Conservation (phyloP, 768 basidiomycete genomes). For the Neoboletus subvelutipes region DNA sequence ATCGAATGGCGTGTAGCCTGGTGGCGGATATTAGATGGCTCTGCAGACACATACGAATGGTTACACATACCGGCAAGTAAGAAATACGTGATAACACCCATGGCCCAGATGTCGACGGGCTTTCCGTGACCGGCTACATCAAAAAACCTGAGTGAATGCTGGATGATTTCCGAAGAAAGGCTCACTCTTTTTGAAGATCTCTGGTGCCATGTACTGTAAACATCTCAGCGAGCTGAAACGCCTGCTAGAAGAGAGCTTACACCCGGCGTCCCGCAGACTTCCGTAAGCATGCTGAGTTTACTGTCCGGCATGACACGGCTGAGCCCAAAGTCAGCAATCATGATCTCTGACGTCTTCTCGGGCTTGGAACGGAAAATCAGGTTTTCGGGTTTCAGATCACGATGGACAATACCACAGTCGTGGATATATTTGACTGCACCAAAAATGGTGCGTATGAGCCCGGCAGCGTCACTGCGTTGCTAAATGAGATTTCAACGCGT, state of each 20-base stretch:
- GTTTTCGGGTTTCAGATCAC: constrained; percentile 98
- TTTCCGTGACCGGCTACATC: constrained; percentile 81
- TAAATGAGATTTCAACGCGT: constrained; percentile 19
- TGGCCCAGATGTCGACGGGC: constrained; percentile 96
- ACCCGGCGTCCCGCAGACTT: constrained; percentile 94
- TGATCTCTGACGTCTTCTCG: constrained; percentile 85
- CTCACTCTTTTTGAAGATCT: constrained; percentile 90
- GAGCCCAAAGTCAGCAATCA: constrained; percentile 97
- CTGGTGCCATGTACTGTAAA: constrained; percentile 86
- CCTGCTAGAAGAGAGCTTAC: constrained; percentile 38
- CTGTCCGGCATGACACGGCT: constrained; percentile 89
- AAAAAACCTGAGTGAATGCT: not conserved
- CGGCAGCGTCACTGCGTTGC: constrained; percentile 77
- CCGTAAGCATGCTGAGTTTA: constrained; percentile 83
- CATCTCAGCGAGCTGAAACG: constrained; percentile 6
- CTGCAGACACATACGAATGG: not conserved
- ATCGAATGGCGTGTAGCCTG: constrained; percentile 95
- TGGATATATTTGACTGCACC: constrained; percentile 91
- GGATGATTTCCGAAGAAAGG: constrained; percentile 2
- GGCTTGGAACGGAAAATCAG: constrained; percentile 87
- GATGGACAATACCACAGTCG: constrained; percentile 87
- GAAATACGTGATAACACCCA: constrained; percentile 99
- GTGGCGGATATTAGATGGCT: constrained; percentile 7
- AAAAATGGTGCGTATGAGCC: constrained; percentile 83
- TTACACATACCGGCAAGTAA: constrained; percentile 59